Conservation (phyloP, 805 yeast species). For the Saccharomycopsis microspora region DNA sequence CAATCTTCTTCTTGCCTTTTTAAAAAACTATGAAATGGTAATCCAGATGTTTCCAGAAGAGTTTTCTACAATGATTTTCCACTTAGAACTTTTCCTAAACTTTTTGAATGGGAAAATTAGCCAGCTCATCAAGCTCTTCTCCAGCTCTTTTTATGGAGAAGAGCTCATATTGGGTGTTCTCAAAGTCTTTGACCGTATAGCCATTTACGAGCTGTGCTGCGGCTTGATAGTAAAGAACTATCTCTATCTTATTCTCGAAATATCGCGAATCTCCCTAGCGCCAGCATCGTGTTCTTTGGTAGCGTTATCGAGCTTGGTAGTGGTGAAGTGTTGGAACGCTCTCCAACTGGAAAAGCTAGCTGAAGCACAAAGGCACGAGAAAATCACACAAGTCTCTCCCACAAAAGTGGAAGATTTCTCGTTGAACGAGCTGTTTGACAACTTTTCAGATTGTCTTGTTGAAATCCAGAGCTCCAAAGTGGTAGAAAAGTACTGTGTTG, state of each 20-base stretch:
- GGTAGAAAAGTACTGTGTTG: slow-evolving; percentile 18
- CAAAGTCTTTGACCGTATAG: slow-evolving; percentile 8
- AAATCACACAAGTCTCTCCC: background rate
- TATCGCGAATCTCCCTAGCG: background rate
- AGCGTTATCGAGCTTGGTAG: slow-evolving; percentile 8
- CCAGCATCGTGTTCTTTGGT: background rate
- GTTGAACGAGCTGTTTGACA: background rate
- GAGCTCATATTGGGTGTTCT: slow-evolving; percentile 4
- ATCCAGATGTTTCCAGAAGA: slow-evolving; percentile 8
- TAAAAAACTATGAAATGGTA: slow-evolving; percentile 7
- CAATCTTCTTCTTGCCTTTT: background rate
- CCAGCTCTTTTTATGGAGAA: background rate
- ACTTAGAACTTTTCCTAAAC: slow-evolving; percentile 5
- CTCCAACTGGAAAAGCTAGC: slow-evolving; percentile 6
- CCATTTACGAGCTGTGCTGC: slow-evolving; percentile 8
- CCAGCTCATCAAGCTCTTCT: background rate
- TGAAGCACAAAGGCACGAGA: background rate
- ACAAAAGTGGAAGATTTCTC: background rate
- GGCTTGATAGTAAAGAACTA: slow-evolving; percentile 7
- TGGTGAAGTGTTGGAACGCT: slow-evolving; percentile 15
- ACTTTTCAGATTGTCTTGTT: background rate
- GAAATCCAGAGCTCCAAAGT: background rate
- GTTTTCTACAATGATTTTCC: slow-evolving; percentile 6
- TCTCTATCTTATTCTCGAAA: slow-evolving; percentile 4
- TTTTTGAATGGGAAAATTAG: slow-evolving; percentile 8